Conservation (phyloP, 805 yeast species). For the Zygosaccharomyces lentus region DNA sequence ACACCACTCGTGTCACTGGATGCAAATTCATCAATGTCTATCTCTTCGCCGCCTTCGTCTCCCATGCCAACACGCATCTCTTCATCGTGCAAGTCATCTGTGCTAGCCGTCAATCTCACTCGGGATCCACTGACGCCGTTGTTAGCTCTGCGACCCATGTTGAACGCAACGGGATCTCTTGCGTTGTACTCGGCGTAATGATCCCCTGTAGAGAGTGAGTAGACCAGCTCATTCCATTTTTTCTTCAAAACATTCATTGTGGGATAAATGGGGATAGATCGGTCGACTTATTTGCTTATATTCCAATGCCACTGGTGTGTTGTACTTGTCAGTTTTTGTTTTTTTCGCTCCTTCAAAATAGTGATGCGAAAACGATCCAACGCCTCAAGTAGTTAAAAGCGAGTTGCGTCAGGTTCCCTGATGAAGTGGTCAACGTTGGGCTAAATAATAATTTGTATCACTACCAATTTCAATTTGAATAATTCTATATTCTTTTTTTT, state of each 20-base stretch:
- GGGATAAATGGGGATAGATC: background rate
- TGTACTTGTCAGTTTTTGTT: background rate
- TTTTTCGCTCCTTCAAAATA: background rate
- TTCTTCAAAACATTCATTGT: constrained; percentile 39
- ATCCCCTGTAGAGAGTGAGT: constrained; percentile 61
- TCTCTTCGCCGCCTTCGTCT: constrained; percentile 35
- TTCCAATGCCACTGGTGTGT: background rate
- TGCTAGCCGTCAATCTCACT: constrained; percentile 17
- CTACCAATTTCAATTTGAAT: background rate
- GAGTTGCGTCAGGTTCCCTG: background rate
- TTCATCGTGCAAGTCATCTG: constrained; percentile 16
- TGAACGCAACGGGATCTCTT: constrained; percentile 34
- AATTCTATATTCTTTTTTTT: background rate
- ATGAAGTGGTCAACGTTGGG: background rate
- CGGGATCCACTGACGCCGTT: constrained; percentile 16
- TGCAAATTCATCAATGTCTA: constrained; percentile 37
- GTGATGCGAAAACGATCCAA: background rate
- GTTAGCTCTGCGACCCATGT: constrained; percentile 26
- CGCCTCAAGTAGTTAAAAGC: background rate
- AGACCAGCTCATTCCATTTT: constrained; percentile 54
- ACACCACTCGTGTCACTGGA: constrained; percentile 50
- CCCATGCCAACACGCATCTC: constrained; percentile 19
- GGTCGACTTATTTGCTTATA: background rate
- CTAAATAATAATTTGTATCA: background rate
- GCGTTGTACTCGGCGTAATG: constrained; percentile 65